Base-by-base conservation (phyloP, 176 grass and related monocot genomes). In the Tuctoria greenei region DNA sequence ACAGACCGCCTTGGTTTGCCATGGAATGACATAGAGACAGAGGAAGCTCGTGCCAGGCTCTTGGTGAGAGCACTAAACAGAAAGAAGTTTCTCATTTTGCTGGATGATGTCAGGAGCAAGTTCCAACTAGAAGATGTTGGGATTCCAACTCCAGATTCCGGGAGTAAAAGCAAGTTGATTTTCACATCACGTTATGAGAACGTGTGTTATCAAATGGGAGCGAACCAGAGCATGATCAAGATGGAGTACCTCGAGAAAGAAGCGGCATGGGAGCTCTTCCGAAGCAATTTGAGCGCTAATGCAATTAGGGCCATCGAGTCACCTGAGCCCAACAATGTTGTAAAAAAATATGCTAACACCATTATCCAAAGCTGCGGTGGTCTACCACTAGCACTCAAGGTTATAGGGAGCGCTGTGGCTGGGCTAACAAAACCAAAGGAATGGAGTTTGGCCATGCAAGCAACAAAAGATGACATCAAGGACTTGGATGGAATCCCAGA, bases 201-300 rank as follows among this genome's bases (percentile, higher is more conserved):
- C 15, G 75, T 92, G 24, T 92, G 90, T 61, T 51, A 46, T 69
- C 45, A 80, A 40, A 92, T 89, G 90, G 90, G 90, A 42, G 90
- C 75, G 59, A 44, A 79, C 4, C 51, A 60, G 28, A 68, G 75
- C 44, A 47, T 80, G 43, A 81, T 92, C 51, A 75, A 73, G 50
- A 83, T 92, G 82, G 25, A 72, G 46, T 72, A 77, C 43, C 63
- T 92, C 21, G 58, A 79, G 0, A 44, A 71, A 24, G 10, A 47
- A 11, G 83, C 79, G 28, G 69, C 90, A n/a, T 78, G 64, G 86
- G 20, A 76, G 5, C 70, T 92, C 16, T 92, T 92, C 63, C 49
- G 28, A 60, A 92, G 66, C 79, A 86, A 89, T 35, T 80, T 92
- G 65, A 86, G 62, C 12, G 3, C 39, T 31, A 17, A 43, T 2